Evolutionary conservation across 257 asterid genomes (phyloP).

Genomic region (Solanum tarijense): DNA sequence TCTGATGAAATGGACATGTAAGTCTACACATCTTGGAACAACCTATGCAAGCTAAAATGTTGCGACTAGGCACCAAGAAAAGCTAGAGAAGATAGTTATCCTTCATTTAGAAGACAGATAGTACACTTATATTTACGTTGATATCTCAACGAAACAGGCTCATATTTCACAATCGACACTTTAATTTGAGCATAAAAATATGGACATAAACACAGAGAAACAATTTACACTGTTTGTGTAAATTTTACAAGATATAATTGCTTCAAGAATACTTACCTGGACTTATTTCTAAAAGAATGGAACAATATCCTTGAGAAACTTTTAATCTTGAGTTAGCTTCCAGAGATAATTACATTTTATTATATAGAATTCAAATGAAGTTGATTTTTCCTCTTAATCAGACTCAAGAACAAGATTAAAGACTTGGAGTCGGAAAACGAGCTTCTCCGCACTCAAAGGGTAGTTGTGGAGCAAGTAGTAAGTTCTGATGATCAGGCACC

Average conservation of each 20-base stretch:
- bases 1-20: conserved; percentile 70
- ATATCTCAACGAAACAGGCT: background rate
- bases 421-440: conserved; percentile 73
- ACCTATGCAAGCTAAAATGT: background rate
- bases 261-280: background rate
- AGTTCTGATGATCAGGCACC: conserved; percentile 27
- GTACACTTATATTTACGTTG: background rate
- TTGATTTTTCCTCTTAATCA: conserved; percentile 12
- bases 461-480: conserved; percentile 35
- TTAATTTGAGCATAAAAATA: background rate
- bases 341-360: background rate
- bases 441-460: conserved; percentile 43
- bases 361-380: background rate
- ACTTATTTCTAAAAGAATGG: background rate
- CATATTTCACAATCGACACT: background rate
- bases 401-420: conserved; percentile 54
- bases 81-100: conserved; percentile 1
- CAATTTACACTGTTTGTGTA: background rate
- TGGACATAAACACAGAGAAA: background rate
- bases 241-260: background rate
- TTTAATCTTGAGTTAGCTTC: background rate
- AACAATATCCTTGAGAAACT: background rate
- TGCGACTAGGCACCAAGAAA: background rate
- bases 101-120: background rate
- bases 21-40: conserved; percentile 19